A percentile compares a stretch with the other conserved stretches of the same genome.
Conservation (phyloP, 352 stramenopile species). For the Globisporangium parvum region DNA sequence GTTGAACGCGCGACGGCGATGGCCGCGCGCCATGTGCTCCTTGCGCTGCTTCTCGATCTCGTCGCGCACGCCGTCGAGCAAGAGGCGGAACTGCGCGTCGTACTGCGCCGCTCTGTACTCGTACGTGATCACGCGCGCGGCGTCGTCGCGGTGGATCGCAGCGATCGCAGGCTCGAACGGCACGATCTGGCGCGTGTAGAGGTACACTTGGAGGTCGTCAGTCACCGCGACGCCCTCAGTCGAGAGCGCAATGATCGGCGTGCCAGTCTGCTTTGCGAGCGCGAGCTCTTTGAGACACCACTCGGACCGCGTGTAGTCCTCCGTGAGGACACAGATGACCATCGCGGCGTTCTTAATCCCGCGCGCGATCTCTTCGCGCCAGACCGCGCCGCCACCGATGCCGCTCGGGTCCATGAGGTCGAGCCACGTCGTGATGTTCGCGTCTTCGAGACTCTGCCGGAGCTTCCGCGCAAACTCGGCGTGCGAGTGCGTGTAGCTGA, state of each 20-base stretch:
- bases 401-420: conserved; percentile 77
- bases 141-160: conserved; percentile 42
- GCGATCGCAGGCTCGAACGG: conserved; percentile 71
- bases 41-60: conserved; percentile 80
- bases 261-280: conserved; percentile 61
- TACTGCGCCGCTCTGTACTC: conserved; percentile 61
- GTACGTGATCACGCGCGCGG: conserved; percentile 48
- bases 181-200: conserved; percentile 81
- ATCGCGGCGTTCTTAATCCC: conserved; percentile 72
- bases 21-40: conserved; percentile 6
- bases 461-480: conserved; percentile 66
- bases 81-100: conserved; percentile 63
- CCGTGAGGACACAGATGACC: conserved; percentile 66
- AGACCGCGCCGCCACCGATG: conserved; percentile 74
- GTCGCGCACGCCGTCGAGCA: conserved; percentile 76
- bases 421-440: conserved; percentile 73
- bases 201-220: conserved; percentile 79
- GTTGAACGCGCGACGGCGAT: not conserved
- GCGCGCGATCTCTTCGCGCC: conserved; percentile 75
- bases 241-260: conserved; percentile 63
- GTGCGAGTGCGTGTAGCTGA: conserved; percentile 84
- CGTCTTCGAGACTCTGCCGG: conserved; percentile 59
- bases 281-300: conserved; percentile 35
- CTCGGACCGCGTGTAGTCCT: conserved; percentile 53
- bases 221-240: conserved; percentile 47